phyloP scores from a whole-genome alignment of 345 rosid genomes.

The Draba incana region DNA sequence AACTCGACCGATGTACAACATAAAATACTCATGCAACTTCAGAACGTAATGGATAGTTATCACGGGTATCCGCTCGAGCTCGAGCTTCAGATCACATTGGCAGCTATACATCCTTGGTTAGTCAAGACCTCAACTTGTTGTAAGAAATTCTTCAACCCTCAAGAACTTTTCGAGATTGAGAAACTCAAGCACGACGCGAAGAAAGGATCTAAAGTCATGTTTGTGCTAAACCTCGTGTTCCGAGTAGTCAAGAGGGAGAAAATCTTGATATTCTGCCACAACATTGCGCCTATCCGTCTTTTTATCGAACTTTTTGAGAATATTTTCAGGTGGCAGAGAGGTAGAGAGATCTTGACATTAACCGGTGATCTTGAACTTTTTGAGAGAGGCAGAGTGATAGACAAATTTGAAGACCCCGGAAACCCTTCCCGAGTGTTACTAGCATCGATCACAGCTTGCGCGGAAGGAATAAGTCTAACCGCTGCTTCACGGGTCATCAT shows the following conservation, averaged over 20 bases:
- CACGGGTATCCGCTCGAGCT: slow-evolving; percentile 78
- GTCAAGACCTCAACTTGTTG: slow-evolving; percentile 71
- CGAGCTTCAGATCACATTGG: slow-evolving; percentile 84
- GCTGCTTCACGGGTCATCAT: slow-evolving; percentile 91
- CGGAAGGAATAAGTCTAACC: slow-evolving; percentile 95
- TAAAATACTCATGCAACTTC: slow-evolving; percentile 61
- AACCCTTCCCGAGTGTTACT: slow-evolving; percentile 66
- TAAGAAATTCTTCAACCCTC: slow-evolving; percentile 53
- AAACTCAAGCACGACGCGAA: slow-evolving; percentile 56
- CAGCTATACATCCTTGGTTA: slow-evolving; percentile 87
- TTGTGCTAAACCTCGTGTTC: slow-evolving; percentile 81
- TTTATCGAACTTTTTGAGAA: slow-evolving; percentile 68
- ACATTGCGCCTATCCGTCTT: slow-evolving; percentile 84
- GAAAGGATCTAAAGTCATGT: slow-evolving; percentile 94
- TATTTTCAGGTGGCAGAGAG: slow-evolving; percentile 73
- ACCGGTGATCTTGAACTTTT: slow-evolving; percentile 90
- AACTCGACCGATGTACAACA: slow-evolving; percentile 77
- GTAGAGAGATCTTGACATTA: slow-evolving; percentile 73
- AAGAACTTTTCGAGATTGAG: slow-evolving; percentile 60
- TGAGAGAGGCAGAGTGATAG: slow-evolving; percentile 82
- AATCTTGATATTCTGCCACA: slow-evolving; percentile 89
- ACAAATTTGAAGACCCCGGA: slow-evolving; percentile 74
- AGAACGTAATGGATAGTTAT: slow-evolving; percentile 54
- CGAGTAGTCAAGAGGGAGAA: slow-evolving; percentile 81
- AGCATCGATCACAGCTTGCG: slow-evolving; percentile 94